Evolutionary conservation across 192 early-diverging fungal genomes (phyloP), one percentile per base, ranked within the genome.

Genomic region (Phlyctochytrium planicorne): DNA sequence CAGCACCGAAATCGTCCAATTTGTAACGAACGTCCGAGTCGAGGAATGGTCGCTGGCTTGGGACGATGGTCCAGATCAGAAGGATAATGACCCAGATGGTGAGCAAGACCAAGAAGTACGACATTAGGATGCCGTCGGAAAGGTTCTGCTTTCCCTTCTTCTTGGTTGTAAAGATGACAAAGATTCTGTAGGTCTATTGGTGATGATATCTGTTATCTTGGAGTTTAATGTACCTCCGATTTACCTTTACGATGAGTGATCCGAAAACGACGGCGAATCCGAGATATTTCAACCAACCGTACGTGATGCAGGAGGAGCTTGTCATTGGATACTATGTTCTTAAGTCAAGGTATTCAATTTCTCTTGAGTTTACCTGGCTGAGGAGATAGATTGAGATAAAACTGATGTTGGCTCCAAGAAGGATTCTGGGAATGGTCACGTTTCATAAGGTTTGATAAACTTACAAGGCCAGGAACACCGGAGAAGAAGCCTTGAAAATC

Each of bases 261-360:
- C 55, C 55, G 55, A 57, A 57, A 6, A 57, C 55, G 25, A 57
- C 16, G 55, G 55, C 16, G 55, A 57, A 57, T 12, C 55, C 55
- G 25, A 57, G 10, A 57, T 57, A 57, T 27, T 57, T 57, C 12
- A 57, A 27, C 55, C 55, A 57, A 6, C 10, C 55, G 55, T 57
- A 57, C 6, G 27, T 25, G 27, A 57, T 27, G 25, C 55, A 57
- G 4, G 55, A 57, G 25, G 55, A 14, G 55, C 55, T 29, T 10
- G 55, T 57, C 55, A 57, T 57, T 29, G 55, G 55, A 25, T 20
- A 57, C 55, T 57, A n/a, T n/a, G n/a, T n/a, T n/a, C n/a, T n/a
- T n/a, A n/a, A n/a, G n/a, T n/a, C n/a, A n/a, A n/a, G n/a, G n/a
- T n/a, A n/a, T n/a, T n/a, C n/a, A n/a, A n/a, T n/a, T n/a, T n/a